These are phyloP conservation scores for Aspergillus coremiiformis DNA, from an alignment of 495 filamentous ascomycete genomes.

Conservation along the genomic window DNA sequence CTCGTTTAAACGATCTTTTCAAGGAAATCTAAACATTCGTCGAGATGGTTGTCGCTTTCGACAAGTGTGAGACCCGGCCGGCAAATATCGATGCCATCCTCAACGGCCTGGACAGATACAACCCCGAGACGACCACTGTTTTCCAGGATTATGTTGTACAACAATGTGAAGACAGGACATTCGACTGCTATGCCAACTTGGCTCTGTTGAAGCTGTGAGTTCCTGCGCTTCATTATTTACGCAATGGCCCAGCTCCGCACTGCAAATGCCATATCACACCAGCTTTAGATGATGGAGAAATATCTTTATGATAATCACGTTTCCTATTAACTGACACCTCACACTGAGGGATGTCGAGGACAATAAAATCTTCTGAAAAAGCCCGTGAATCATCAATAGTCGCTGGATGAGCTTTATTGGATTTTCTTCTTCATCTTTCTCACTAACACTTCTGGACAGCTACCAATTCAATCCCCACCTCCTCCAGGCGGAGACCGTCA, in stretches of 20 bases:
- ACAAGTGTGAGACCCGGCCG: constrained; percentile 60
- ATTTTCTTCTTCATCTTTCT: background rate
- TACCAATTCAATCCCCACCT: constrained; percentile 99
- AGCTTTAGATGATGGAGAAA: constrained; percentile 57
- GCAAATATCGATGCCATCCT: constrained; percentile 87
- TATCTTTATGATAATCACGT: constrained; percentile 58
- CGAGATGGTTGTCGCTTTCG: constrained; percentile 46
- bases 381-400: background rate
- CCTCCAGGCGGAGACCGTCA: constrained; percentile 88
- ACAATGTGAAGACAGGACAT: constrained; percentile 91
- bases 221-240: constrained; percentile 6
- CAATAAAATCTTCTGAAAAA: constrained; percentile 28
- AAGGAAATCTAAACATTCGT: constrained; percentile 4
- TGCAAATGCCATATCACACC: background rate
- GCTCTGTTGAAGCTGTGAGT: constrained; percentile 97
- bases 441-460: constrained; percentile 38
- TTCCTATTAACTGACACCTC: constrained; percentile 94
- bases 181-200: constrained; percentile 93
- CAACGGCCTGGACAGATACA: constrained; percentile 92
- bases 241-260: background rate
- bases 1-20: background rate
- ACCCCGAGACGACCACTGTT: constrained; percentile 87
- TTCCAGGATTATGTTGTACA: constrained; percentile 93
- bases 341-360: constrained; percentile 30
- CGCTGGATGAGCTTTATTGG: background rate